Base-by-base conservation (phyloP, 2,329 filamentous ascomycete species). In the Didymella arachidicola region DNA sequence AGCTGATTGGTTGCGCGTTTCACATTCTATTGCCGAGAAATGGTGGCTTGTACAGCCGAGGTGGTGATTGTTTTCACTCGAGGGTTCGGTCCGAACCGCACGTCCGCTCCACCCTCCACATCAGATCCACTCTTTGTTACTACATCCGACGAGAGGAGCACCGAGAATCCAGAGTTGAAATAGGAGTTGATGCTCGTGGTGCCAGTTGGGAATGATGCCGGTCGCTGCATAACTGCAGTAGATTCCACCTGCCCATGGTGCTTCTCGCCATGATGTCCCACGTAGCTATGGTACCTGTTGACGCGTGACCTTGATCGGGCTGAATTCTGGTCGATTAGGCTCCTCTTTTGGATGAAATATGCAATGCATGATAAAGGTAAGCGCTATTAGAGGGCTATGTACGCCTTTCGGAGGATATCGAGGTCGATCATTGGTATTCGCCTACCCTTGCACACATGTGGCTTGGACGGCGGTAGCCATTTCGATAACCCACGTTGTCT, bases 401-500 rank as follows among this genome's bases (percentile, higher is more conserved):
- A n/a, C 12, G 32, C 4, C 1, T 32, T 41, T 45, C 34, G 53
- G 47, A 29, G 42, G 4, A n/a, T 29, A 29, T 19, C 2, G 12
- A 22, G 19, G 44, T 36, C 12, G 19, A 44, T 59, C 50, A 53
- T 53, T 59, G 45, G 56, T 34, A 19, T 47, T 56, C 53, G 53
- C 46, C 46, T 50, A 50, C 53, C 53, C 46, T 18, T 50, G 53
- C 19, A 44, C n/a, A 8, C 6, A 7, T 25, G 43, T 47, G 51
- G 51, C 44, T 59, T 47, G 19, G 16, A 25, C 39, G 50, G 45
- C 56, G 38, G 50, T 39, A 53, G 48, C 22, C 42, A 39, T 57
- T 34, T 18, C 3, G 32, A 34, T 25, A 49, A 39, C 49, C 44
- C 29, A 34, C 49, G 25, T 16, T 18, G 25, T 18, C 14, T 2